These are phyloP conservation scores for Rhizoclosmatium globosum DNA, from an alignment of 192 early-diverging fungal genomes.

Conservation along the genomic window DNA sequence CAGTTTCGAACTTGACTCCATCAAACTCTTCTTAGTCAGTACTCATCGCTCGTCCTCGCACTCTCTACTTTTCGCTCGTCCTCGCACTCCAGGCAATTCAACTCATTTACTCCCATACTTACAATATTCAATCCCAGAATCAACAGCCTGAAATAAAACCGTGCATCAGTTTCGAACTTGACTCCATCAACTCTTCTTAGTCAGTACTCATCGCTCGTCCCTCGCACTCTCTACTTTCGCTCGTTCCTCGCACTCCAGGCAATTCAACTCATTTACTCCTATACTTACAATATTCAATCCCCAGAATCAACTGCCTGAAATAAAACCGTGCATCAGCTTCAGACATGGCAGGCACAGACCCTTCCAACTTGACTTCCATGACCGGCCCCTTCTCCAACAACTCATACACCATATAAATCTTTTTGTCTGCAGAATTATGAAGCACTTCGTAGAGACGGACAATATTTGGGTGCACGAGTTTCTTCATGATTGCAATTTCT, in stretches of 20 bases:
- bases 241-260: background rate
- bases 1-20: too few species aligned
- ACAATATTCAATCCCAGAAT: constrained; percentile 97
- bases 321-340: constrained; percentile 70
- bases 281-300: constrained; percentile 91
- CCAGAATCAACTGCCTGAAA: constrained; percentile 89
- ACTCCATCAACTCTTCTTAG: too few species aligned
- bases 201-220: too few species aligned
- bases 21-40: too few species aligned
- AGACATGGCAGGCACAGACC: constrained; percentile 58
- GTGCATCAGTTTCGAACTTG: constrained; percentile 67
- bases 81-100: constrained; percentile 1
- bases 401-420: constrained; percentile 82
- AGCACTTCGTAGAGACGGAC: constrained; percentile 92
- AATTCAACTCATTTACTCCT: background rate
- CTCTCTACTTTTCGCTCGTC: too few species aligned
- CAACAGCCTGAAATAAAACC: constrained; percentile 83
- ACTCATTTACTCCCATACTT: constrained; percentile 38
- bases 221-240: too few species aligned
- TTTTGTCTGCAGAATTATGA: constrained; percentile 78
- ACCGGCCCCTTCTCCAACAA: constrained; percentile 84
- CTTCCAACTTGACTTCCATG: constrained; percentile 71
- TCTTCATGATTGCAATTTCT: constrained; percentile 95
- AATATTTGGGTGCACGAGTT: constrained; percentile 87
- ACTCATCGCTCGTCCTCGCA: too few species aligned